Conservation (phyloP, 2,329 filamentous ascomycete genomes). For the Trichoderma sp. region DNA sequence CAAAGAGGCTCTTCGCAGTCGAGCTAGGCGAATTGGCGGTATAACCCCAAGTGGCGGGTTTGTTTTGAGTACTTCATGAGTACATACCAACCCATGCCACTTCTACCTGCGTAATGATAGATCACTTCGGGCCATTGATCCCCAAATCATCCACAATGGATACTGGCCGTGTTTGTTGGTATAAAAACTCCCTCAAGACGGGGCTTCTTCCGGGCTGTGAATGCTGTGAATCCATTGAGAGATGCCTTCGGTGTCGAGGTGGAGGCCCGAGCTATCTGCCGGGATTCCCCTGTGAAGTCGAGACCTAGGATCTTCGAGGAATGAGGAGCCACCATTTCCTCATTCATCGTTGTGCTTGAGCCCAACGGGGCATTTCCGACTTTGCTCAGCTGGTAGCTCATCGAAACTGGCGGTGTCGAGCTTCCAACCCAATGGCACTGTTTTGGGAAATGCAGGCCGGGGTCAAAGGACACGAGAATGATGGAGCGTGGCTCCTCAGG, state of each 20-base stretch:
- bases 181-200: neutral
- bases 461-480: constrained; percentile 34
- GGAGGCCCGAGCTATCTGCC: neutral
- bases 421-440: constrained; percentile 20
- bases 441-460: constrained; percentile 27
- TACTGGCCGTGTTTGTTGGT: neutral
- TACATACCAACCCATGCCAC: neutral
- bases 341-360: neutral
- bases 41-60: neutral
- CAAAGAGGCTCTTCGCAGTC: neutral
- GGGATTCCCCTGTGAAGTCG: neutral
- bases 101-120: neutral
- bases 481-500: constrained; percentile 24
- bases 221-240: too few relatives aligned
- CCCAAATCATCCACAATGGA: neutral
- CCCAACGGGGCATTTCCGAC: neutral
- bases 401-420: neutral
- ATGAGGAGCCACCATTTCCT: neutral
- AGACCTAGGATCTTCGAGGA: neutral
- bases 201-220: too few relatives aligned
- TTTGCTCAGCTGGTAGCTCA: neutral
- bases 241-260: neutral
- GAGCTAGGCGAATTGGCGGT: neutral
- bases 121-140: neutral
- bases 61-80: neutral